phyloP scores from a whole-genome alignment of 2,329 filamentous ascomycete species.

The Cladosporium velox region DNA sequence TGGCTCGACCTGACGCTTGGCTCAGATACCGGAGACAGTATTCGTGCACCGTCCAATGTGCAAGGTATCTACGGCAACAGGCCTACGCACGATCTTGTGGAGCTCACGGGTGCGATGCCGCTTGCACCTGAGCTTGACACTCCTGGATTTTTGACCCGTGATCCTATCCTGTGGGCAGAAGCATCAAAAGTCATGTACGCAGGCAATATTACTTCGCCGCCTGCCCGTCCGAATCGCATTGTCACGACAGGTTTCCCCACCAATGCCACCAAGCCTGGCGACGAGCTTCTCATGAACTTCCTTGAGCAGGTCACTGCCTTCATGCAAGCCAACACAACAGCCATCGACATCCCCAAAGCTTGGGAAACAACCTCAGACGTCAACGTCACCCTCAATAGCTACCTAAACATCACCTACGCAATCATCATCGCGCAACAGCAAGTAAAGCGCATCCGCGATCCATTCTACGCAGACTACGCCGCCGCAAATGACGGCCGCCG shows the following conservation, averaged over 20 bases:
- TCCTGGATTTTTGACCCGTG: slow-evolving; percentile 49
- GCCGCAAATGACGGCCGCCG: slow-evolving; percentile 47
- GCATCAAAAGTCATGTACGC: slow-evolving; percentile 50
- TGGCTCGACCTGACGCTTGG: slow-evolving; percentile 56
- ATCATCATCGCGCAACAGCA: slow-evolving; percentile 53
- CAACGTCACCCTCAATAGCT: slow-evolving; percentile 36
- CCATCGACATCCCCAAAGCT: slow-evolving; percentile 40
- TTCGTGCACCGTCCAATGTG: slow-evolving; percentile 51
- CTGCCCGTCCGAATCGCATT: slow-evolving; percentile 46
- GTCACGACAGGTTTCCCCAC: slow-evolving; percentile 48
- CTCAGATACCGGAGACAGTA: slow-evolving; percentile 53
- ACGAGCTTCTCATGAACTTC: slow-evolving; percentile 47
- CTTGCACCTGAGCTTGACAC: slow-evolving; percentile 52
- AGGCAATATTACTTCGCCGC: slow-evolving; percentile 46
- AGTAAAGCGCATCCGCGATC: slow-evolving; percentile 47
- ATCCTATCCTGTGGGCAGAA: slow-evolving; percentile 46
- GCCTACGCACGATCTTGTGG: slow-evolving; percentile 50
- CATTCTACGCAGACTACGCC: slow-evolving; percentile 55
- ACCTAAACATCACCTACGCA: slow-evolving; percentile 50
- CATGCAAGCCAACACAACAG: slow-evolving; percentile 42
- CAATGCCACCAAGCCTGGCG: slow-evolving; percentile 38
- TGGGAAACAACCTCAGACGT: slow-evolving; percentile 40
- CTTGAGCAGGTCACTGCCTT: slow-evolving; percentile 47
- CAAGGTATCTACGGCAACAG: slow-evolving; percentile 56
- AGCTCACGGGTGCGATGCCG: slow-evolving; percentile 52